These are phyloP conservation scores for Durotheca rogersii DNA, from an alignment of 495 filamentous ascomycete species.

Conservation along the genomic window DNA sequence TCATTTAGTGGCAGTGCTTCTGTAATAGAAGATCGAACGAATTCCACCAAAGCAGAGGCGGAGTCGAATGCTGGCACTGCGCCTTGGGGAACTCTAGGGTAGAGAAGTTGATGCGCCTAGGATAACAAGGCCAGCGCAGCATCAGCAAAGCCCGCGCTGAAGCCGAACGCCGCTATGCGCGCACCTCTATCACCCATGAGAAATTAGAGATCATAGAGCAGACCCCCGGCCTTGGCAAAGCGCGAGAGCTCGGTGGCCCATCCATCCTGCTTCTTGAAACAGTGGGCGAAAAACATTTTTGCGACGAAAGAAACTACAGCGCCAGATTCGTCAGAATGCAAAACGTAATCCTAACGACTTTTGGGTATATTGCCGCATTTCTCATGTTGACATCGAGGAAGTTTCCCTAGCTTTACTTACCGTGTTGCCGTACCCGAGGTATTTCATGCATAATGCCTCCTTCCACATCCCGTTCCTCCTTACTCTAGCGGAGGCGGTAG, in stretches of 20 bases:
- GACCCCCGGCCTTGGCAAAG: constrained; percentile 79
- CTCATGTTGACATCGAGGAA: too few relatives aligned
- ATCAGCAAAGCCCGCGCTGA: constrained; percentile 79
- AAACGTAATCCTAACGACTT: too few relatives aligned
- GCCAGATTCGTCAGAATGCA: too few relatives aligned
- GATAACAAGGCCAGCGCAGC: constrained; percentile 78
- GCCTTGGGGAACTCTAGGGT: constrained; percentile 46
- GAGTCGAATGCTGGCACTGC: neutral
- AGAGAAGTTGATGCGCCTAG: constrained; percentile 82
- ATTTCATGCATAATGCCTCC: too few relatives aligned
- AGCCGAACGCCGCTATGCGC: constrained; percentile 74
- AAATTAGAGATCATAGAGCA: constrained; percentile 89
- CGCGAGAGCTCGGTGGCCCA: constrained; percentile 81
- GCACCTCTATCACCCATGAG: constrained; percentile 75
- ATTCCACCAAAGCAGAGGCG: constrained; percentile 53
- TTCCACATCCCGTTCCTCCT: too few relatives aligned
- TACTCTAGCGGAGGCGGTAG: too few relatives aligned
- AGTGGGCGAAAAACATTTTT: constrained; percentile 79
- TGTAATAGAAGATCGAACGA: constrained; percentile 67
- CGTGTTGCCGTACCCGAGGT: too few relatives aligned
- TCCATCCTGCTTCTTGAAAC: constrained; percentile 63
- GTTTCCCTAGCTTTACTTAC: too few relatives aligned
- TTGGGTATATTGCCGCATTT: too few relatives aligned
- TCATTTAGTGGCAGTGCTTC: constrained; percentile 53
- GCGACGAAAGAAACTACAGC: constrained; percentile 69